A percentile compares a stretch with the other conserved stretches of the same genome.
Conservation (phyloP, 164 flowering plant species). For the Liquidambar formosana region DNA sequence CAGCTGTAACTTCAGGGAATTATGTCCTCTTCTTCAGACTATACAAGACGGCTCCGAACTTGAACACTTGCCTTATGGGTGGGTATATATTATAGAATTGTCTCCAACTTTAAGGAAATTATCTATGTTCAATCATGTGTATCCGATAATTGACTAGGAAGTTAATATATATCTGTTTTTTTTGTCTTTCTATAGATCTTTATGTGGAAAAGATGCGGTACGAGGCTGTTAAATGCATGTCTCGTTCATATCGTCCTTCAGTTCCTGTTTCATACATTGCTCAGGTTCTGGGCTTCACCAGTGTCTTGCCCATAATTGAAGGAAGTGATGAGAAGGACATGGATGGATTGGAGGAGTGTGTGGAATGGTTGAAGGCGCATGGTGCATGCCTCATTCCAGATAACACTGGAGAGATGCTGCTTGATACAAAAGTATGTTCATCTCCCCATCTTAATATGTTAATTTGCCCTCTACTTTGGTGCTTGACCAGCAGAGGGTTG, state of each 20-base stretch:
- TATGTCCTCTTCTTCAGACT: constrained; percentile 82
- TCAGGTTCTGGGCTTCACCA: constrained; percentile 73
- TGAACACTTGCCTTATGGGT: constrained; percentile 89
- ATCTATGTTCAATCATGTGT: neutral
- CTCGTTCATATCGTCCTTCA: constrained; percentile 89
- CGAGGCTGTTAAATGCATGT: constrained; percentile 85
- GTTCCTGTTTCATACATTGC: constrained; percentile 76
- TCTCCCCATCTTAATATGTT: neutral
- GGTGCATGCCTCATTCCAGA: constrained; percentile 75
- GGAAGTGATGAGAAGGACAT: constrained; percentile 46
- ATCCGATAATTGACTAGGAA: neutral
- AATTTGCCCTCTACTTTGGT: neutral
- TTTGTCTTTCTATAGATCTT: constrained; percentile 57
- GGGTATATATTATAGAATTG: constrained; percentile 13
- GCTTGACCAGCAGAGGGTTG: neutral
- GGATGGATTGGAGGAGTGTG: constrained; percentile 76
- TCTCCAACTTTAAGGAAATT: neutral
- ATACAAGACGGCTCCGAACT: constrained; percentile 83
- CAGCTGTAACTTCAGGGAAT: constrained; percentile 87
- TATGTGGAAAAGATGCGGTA: constrained; percentile 91
- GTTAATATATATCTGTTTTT: neutral
- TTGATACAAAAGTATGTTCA: constrained; percentile 78
- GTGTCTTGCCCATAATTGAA: constrained; percentile 30
- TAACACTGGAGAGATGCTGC: constrained; percentile 62
- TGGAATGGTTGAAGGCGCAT: constrained; percentile 92